Evolutionary conservation across 495 filamentous ascomycete species (phyloP), one percentile per base, ranked within the genome.

Genomic region (Venustampulla echinocandica): DNA sequence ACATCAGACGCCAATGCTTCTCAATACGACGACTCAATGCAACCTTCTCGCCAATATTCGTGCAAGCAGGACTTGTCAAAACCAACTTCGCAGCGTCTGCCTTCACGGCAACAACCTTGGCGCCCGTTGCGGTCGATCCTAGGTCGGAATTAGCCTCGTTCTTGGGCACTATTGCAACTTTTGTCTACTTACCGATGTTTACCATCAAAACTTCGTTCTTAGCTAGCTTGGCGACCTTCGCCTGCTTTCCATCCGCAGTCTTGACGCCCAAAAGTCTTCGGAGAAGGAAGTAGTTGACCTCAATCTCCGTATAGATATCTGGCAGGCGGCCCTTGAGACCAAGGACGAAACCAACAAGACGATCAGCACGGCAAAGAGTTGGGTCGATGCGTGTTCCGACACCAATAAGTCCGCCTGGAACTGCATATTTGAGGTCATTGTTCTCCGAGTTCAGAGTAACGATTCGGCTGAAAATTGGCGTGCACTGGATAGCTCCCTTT

Each of bases 151-250:
- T n/a, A n/a, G n/a, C n/a, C n/a, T n/a, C n/a, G n/a, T n/a, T n/a
- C n/a, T n/a, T n/a, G n/a, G n/a, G n/a, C n/a, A n/a, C n/a, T n/a
- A n/a, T n/a, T n/a, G n/a, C n/a, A n/a, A n/a, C n/a, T n/a, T n/a
- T n/a, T n/a, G n/a, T n/a, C n/a, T n/a, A n/a, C n/a, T n/a, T n/a
- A 46, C 92, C 92, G 61, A 98, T 96, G 74, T 98, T 98, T 47
- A 98, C 92, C 90, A 98, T 96, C 58, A 90, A 84, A 56, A 97
- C 87, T 66, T 98, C 92, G 62, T 93, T 94, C 81, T 97, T 97
- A 33, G 88, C 70, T 34, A 98, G 74, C 71, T 98, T 98, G 46
- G 85, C 87, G 49, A 98, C 92, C 82, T 97, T 98, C 50, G 88
- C 90, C 68, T 97, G 93, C 76, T 97, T 98, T 58, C 92, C 92